Evolutionary conservation across 306 rosid genomes (phyloP), one percentile per base, ranked within the genome.

Genomic region (Psophocarpus tetragonolobus): DNA sequence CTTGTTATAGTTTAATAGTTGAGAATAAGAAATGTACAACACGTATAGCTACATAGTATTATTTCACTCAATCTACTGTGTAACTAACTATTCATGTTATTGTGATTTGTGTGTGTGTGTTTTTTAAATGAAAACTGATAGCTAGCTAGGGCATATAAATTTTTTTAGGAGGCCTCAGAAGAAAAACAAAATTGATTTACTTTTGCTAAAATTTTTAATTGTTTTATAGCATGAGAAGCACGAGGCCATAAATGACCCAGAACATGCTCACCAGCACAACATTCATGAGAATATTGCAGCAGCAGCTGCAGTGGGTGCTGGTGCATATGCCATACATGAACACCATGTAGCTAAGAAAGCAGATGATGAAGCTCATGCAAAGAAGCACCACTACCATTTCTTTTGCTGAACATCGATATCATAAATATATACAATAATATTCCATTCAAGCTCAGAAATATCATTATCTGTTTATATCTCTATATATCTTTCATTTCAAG

Each of bases 321-420:
- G 91, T 13, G 94, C 96, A 9, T 90, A 45, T 51, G 93, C 79
- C 61, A 85, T 90, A 80, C 97, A 92, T 45, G 97, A 92, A 84
- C 91, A 83, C 13, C 94, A 87, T 56, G 91, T 89, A 69, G 38
- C 88, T 4, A 78, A 87, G 82, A 64, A 89, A 42, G 85, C 90
- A 78, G 91, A 89, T 20, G 88, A 85, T 29, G 91, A 90, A 74
- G 79, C 87, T 68, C 91, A 86, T 15, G 93, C 87, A 72, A 91
- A 89, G 82, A 87, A 87, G 75, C 87, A 92, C 18, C 94, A 84
- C n/a, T n/a, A n/a, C 79, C 97, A 92, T 73, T 87, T 86, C 32
- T 85, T 89, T 26, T 82, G 87, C 32, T 84, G 54, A 14, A n/a
- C n/a, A n/a, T n/a, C n/a, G n/a, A 18, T 24, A 30, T 26, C 0